phyloP scores from a whole-genome alignment of 495 filamentous ascomycete genomes.

The Neurospora intermedia region DNA sequence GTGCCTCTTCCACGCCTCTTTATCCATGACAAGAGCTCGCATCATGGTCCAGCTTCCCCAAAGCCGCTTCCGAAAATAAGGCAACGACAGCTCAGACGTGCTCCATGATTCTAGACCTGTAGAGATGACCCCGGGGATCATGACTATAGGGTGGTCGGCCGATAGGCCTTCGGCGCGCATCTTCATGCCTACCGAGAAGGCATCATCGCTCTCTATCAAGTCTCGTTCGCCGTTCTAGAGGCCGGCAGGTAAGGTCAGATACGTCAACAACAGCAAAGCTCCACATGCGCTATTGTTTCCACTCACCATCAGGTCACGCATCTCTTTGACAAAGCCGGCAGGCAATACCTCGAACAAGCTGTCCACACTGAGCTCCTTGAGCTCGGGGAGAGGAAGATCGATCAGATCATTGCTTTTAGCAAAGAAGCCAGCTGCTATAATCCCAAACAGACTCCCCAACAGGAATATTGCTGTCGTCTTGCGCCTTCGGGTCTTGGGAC shows the following conservation, averaged over 20 bases:
- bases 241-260: slow-evolving; percentile 7
- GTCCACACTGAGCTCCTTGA: slow-evolving; percentile 77
- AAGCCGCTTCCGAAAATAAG: slow-evolving; percentile 84
- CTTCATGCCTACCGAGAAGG: slow-evolving; percentile 80
- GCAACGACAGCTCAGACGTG: slow-evolving; percentile 64
- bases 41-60: slow-evolving; percentile 99
- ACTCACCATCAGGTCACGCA: slow-evolving; percentile 67
- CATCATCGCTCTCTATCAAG: slow-evolving; percentile 73
- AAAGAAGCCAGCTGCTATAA: slow-evolving; percentile 73
- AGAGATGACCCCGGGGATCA: slow-evolving; percentile 96
- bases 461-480: slow-evolving; percentile 70
- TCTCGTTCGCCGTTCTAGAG: slow-evolving; percentile 71
- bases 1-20: slow-evolving; percentile 87
- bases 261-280: neutral
- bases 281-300: neutral
- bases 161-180: slow-evolving; percentile 69
- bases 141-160: slow-evolving; percentile 84
- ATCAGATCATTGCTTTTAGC: slow-evolving; percentile 76
- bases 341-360: slow-evolving; percentile 73
- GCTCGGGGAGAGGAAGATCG: slow-evolving; percentile 51
- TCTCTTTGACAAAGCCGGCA: slow-evolving; percentile 69
- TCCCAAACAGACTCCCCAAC: slow-evolving; percentile 72
- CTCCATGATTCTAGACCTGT: slow-evolving; percentile 97
- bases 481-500: slow-evolving; percentile 48
- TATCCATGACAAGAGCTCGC: slow-evolving; percentile 83